Conservation (phyloP, 129 eudicot genomes). For the Daucus carota region DH1_v3.0 NC_030388.2:22860001-22860500, state of each 20-base stretch:
- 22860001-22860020: neutral
- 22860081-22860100: constrained; percentile 98
- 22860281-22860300: neutral
- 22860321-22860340: neutral
- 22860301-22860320: neutral
- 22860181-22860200: neutral
- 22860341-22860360: neutral
- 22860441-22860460: neutral
- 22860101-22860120: constrained; percentile 89
- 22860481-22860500: too few relatives aligned
- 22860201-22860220: neutral
- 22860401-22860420: neutral
- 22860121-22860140: constrained; percentile 95
- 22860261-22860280: neutral
- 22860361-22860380: neutral
- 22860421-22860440: neutral
- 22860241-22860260: neutral
- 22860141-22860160: constrained; percentile 20
- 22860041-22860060: constrained; percentile 86
- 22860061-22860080: constrained; percentile 91
- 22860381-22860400: neutral
- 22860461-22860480: neutral
- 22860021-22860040: constrained; percentile 87
- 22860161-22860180: neutral
- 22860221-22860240: neutral